phyloP scores from a whole-genome alignment of 192 early-diverging fungal genomes.

The Glomus cerebriforme region DNA sequence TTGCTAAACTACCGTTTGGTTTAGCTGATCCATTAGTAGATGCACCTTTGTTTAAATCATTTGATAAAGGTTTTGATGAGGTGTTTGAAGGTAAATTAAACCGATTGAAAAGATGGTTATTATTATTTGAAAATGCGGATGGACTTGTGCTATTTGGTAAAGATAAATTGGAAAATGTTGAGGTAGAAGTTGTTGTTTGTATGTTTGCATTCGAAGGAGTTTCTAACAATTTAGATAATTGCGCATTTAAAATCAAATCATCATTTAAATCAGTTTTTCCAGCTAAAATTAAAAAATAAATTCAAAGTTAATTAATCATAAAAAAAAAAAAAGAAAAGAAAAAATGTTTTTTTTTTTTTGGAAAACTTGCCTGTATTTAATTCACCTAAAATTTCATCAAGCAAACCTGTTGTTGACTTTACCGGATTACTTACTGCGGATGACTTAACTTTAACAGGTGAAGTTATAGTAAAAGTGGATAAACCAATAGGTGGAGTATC shows the following conservation, averaged over 20 bases:
- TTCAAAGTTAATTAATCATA: background rate
- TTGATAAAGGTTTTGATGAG: background rate
- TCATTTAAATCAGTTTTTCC: background rate
- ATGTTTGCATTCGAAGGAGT: background rate
- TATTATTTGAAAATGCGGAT: background rate
- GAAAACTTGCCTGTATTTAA: background rate
- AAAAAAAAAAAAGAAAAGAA: no score
- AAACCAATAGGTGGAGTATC: background rate
- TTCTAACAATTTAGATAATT: background rate
- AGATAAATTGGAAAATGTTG: background rate
- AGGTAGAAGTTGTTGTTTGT: background rate
- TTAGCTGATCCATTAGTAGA: background rate
- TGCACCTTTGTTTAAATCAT: background rate
- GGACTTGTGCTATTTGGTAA: no score
- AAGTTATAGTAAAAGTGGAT: background rate
- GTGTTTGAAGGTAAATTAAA: no score
- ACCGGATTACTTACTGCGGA: background rate
- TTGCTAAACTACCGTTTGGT: background rate
- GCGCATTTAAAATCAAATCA: background rate
- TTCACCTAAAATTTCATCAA: background rate
- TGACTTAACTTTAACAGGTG: background rate
- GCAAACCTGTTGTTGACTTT: background rate
- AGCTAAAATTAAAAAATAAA: background rate
- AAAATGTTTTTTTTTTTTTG: no score
- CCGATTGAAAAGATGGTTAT: background rate